These are phyloP conservation scores for Boletus bicolor DNA, from an alignment of 768 basidiomycete genomes.

Conservation along the genomic window DNA sequence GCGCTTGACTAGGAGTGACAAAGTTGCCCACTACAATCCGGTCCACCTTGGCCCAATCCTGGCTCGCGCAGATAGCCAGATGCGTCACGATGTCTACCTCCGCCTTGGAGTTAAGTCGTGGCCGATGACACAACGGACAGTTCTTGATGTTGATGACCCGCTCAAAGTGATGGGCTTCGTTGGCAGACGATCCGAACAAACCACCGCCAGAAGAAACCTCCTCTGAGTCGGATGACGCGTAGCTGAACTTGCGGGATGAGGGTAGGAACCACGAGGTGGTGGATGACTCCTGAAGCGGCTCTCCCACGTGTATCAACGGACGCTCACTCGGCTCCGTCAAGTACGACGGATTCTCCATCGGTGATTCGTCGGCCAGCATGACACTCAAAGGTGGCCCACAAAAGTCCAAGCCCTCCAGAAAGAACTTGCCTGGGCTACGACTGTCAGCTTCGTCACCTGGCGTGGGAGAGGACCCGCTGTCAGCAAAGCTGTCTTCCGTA, in stretches of 20 bases:
- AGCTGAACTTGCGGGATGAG: slow-evolving; percentile 33
- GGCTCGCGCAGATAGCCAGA: slow-evolving; percentile 91
- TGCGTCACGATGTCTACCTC: slow-evolving; percentile 97
- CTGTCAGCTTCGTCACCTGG: slow-evolving; percentile 40
- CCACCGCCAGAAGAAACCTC: slow-evolving; percentile 29
- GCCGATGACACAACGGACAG: slow-evolving; percentile 91
- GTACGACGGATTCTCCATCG: slow-evolving; percentile 28
- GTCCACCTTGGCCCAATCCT: slow-evolving; percentile 89
- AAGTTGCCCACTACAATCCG: slow-evolving; percentile 91
- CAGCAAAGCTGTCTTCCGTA: slow-evolving; percentile 40
- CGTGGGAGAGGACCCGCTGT: slow-evolving; percentile 52
- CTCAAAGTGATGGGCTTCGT: slow-evolving; percentile 50
- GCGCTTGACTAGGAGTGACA: slow-evolving; percentile 91
- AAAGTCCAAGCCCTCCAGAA: slow-evolving; percentile 60
- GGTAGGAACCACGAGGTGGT: slow-evolving; percentile 3
- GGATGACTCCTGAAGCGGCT: slow-evolving; percentile 20
- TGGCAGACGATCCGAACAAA: slow-evolving; percentile 6
- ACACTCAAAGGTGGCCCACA: slow-evolving; percentile 46
- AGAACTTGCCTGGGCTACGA: slow-evolving; percentile 35
- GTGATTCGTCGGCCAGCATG: slow-evolving; percentile 29
- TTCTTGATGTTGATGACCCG: slow-evolving; percentile 93
- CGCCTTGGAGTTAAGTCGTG: slow-evolving; percentile 77
- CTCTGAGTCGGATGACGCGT: slow-evolving; percentile 47
- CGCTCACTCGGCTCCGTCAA: slow-evolving; percentile 48
- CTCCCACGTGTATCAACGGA: slow-evolving; percentile 37